Base-by-base conservation (phyloP, 2,329 filamentous ascomycete species). In the Pseudogymnoascus destructans region DNA sequence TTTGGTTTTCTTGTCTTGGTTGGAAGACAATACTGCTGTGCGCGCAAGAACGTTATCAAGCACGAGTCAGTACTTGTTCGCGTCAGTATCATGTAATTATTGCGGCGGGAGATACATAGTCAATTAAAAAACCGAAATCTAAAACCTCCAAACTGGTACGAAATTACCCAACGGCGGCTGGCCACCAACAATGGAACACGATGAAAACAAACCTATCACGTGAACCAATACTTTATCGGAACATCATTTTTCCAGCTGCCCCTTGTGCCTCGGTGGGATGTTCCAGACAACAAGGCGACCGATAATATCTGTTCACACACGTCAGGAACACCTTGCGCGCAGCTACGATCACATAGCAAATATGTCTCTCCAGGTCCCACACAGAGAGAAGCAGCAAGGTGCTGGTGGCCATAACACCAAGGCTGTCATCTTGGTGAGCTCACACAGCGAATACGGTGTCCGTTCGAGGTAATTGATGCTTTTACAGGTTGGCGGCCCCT, bases 381-480 rank as follows among this genome's bases (percentile, higher is more conserved):
- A 66, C 70, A 75, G 70, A 74, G 75, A 74, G 67, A 78, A 75
- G 66, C 68, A 75, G 65, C 77, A 77, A 70, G 75, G 76, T 65
- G 66, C 72, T 35, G 57, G 63, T 30, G 52, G 61, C 25, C 35
- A 57, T 63, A 64, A 67, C 49, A 95, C 91, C 71, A 97, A 96
- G 76, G 92, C 92, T 65, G 86, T 96, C 66, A 95, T 97, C 74
- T 77, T 97, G 77, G 91, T 95, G 79, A 69, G 78, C 71, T 63
- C 64, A 58, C 36, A 55, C 60, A 57, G 21, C 23, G 38, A 55
- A 40, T 33, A 21, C 42, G 54, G 32, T 23, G 33, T 35, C 8
- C 19, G 23, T 27, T 17, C 33, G 15, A 35, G 13, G 52, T 57
- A 32, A 40, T 56, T 35, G 23, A 38, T 55, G 21, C 25, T 30